A percentile compares a stretch with the other conserved stretches of the same genome.
Conservation (phyloP, 2,329 filamentous ascomycete genomes). For the Exophiala dermatitidis region DNA sequence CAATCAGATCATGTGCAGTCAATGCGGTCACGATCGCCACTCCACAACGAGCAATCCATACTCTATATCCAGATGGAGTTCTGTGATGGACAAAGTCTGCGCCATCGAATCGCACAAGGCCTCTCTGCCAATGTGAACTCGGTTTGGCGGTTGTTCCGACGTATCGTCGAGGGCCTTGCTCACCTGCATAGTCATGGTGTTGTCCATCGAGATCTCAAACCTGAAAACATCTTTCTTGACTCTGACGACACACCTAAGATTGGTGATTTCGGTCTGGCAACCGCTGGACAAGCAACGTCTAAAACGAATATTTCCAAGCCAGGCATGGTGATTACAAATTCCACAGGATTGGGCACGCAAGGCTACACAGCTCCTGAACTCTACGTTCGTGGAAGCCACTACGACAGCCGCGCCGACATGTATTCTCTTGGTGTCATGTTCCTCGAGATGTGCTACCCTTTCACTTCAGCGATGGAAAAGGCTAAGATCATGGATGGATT, state of each 20-base stretch:
- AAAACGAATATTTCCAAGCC: slow-evolving; percentile 8
- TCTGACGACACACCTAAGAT: slow-evolving; percentile 85
- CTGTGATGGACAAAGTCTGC: slow-evolving; percentile 85
- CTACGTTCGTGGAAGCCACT: slow-evolving; percentile 51
- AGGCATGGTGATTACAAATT: slow-evolving; percentile 16
- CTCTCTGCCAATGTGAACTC: slow-evolving; percentile 68
- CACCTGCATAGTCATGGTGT: slow-evolving; percentile 89
- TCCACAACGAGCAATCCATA: slow-evolving; percentile 46
- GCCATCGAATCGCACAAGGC: slow-evolving; percentile 70
- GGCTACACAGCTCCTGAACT: slow-evolving; percentile 93
- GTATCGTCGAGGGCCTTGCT: slow-evolving; percentile 79
- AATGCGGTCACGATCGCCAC: slow-evolving; percentile 8
- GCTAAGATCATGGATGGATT: slow-evolving; percentile 49
- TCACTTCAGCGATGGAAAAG: slow-evolving; percentile 58
- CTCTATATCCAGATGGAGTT: slow-evolving; percentile 99
- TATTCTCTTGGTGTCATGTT: slow-evolving; percentile 96
- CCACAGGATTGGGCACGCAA: slow-evolving; percentile 60
- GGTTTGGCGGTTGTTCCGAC: slow-evolving; percentile 83
- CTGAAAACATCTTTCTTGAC: slow-evolving; percentile 96
- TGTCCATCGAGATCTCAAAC: slow-evolving; percentile 92
- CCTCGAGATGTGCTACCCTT: slow-evolving; percentile 82
- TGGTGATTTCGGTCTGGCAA: slow-evolving; percentile 92
- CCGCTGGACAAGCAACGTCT: slow-evolving; percentile 58
- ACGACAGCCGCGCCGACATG: slow-evolving; percentile 96
- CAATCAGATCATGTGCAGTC: slow-evolving; percentile 4